Percentiles rank a stretch among this genome's conserved stretches.
These are phyloP conservation scores for Rhodotorula babjevae DNA, from an alignment of 768 basidiomycete species.

Conservation along the genomic window DNA sequence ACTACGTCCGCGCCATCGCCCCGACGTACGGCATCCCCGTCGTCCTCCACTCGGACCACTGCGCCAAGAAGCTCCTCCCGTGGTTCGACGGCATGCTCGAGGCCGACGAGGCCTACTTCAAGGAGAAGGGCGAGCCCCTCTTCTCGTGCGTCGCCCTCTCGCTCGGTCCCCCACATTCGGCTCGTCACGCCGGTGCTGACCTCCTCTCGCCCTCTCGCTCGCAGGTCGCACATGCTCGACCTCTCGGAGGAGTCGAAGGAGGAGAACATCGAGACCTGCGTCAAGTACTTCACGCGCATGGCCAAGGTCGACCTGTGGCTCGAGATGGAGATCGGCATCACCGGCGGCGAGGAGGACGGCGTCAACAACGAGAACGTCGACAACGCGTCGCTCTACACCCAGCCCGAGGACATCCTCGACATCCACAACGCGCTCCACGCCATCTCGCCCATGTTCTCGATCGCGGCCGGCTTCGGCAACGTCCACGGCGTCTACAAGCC, in stretches of 20 bases:
- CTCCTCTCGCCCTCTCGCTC: neutral
- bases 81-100: conserved; percentile 99
- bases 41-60: conserved; percentile 96
- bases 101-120: conserved; percentile 89
- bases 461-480: conserved; percentile 97
- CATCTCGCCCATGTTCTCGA: conserved; percentile 89
- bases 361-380: conserved; percentile 95
- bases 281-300: conserved; percentile 92
- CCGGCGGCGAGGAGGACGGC: conserved; percentile 98
- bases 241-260: conserved; percentile 77
- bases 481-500: conserved; percentile 99
- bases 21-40: conserved; percentile 93
- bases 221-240: conserved; percentile 90
- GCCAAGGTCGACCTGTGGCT: conserved; percentile 87
- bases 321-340: conserved; percentile 99
- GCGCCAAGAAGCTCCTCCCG: conserved; percentile 91
- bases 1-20: conserved; percentile 77
- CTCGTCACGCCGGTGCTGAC: neutral
- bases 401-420: conserved; percentile 91
- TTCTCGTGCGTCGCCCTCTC: conserved; percentile 55
- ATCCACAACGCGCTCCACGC: conserved; percentile 76
- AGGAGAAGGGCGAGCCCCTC: conserved; percentile 74
- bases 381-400: conserved; percentile 90
- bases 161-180: neutral
- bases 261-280: conserved; percentile 89